phyloP scores from a whole-genome alignment of 1,284 basidiomycete genomes.

The Ceratobasidium sp. region DNA sequence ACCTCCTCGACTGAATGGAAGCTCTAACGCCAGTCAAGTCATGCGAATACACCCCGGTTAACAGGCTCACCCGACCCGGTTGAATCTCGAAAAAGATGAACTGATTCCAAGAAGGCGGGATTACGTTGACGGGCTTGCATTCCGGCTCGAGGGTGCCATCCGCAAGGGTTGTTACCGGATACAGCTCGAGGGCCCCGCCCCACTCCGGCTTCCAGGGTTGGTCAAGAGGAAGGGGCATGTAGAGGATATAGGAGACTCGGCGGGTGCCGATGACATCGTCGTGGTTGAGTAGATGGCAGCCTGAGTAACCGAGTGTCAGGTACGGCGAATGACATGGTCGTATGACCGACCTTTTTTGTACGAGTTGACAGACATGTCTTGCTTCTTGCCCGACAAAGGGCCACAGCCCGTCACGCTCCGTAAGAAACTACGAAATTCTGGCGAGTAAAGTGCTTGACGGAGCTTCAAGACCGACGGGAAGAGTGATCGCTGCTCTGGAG shows the following conservation, averaged over 20 bases:
- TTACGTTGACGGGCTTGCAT: slow-evolving; percentile 69
- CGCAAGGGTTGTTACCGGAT: slow-evolving; percentile 63
- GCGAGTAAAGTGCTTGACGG: slow-evolving; percentile 93
- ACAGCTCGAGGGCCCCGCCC: slow-evolving; percentile 97
- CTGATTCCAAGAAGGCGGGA: slow-evolving; percentile 94
- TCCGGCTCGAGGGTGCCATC: slow-evolving; percentile 66
- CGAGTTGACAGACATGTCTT: slow-evolving; percentile 95
- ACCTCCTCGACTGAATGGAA: slow-evolving; percentile 99
- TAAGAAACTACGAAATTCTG: slow-evolving; percentile 85
- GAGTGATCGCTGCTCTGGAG: slow-evolving; percentile 78
- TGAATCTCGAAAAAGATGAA: slow-evolving; percentile 91
- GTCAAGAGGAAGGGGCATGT: slow-evolving; percentile 89
- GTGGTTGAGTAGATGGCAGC: slow-evolving; percentile 95
- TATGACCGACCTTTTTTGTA: slow-evolving; percentile 74
- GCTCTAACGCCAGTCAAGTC: slow-evolving; percentile 64
- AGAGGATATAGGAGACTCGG: slow-evolving; percentile 96
- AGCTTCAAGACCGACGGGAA: slow-evolving; percentile 84
- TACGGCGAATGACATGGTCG: not conserved
- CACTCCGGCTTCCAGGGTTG: slow-evolving; percentile 81
- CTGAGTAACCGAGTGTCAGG: slow-evolving; percentile 61
- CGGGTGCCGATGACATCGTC: slow-evolving; percentile 98
- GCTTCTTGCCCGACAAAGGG: slow-evolving; percentile 90
- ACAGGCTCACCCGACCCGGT: slow-evolving; percentile 55
- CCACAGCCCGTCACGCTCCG: slow-evolving; percentile 93
- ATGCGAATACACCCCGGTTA: slow-evolving; percentile 61